A percentile compares a stretch with the other conserved stretches of the same genome.
Evolutionary conservation across 202 grass and related monocot species (phyloP).

Genomic region (Hordeum pubiflorum): DNA sequence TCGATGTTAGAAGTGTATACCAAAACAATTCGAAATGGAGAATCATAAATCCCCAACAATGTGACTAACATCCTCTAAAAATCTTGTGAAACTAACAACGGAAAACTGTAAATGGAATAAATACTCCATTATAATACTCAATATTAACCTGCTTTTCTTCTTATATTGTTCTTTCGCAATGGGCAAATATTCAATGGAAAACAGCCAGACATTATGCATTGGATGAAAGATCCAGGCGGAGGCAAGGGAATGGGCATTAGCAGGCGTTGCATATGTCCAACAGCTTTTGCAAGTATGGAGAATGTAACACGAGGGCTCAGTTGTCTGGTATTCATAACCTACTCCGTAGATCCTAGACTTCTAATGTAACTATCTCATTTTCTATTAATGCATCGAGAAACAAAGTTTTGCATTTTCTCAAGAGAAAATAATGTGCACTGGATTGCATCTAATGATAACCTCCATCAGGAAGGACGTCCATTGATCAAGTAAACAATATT

Average conservation of each 20-base stretch:
- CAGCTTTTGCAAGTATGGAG: not conserved
- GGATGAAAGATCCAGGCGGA: not conserved
- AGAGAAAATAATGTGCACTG: not conserved
- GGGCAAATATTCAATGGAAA: not conserved
- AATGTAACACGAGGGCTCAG: not conserved
- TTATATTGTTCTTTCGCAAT: not conserved
- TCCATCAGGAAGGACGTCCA: not conserved
- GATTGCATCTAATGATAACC: not conserved
- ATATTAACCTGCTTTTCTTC: not conserved
- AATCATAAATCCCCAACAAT: not conserved
- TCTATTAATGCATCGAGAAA: not conserved
- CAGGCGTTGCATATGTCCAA: not conserved
- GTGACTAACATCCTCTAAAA: not conserved
- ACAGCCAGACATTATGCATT: not conserved
- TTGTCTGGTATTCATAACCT: not conserved
- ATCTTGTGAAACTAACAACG: not conserved
- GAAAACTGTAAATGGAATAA: not conserved
- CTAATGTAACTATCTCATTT: not conserved
- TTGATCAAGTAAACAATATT: slow-evolving; percentile 8
- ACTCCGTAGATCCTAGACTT: not conserved
- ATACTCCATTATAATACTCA: not conserved
- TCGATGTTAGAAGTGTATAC: not conserved
- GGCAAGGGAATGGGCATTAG: not conserved
- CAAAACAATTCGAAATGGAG: not conserved
- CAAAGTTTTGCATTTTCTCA: not conserved